A percentile compares a stretch with the other conserved stretches of the same genome.
phyloP scores from a whole-genome alignment of 2,329 filamentous ascomycete species.

The Exophiala lecanii-corni region DNA sequence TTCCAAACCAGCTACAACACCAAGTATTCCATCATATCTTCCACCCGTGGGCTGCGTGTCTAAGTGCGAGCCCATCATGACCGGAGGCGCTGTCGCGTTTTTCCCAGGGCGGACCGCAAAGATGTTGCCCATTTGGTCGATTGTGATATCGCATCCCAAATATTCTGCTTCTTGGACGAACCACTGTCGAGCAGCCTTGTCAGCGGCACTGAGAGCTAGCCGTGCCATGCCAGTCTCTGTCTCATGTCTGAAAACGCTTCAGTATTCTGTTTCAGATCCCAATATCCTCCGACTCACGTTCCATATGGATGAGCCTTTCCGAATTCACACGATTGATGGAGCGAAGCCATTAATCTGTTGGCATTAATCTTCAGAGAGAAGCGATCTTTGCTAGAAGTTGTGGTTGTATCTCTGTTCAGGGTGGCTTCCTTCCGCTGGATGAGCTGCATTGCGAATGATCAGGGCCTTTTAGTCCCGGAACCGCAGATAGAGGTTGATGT shows the following conservation, averaged over 20 bases:
- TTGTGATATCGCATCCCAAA: constrained; percentile 61
- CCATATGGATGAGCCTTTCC: constrained; percentile 14
- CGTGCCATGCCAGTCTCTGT: constrained; percentile 68
- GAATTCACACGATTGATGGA: constrained; percentile 13
- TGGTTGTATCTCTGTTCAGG: constrained; percentile 1
- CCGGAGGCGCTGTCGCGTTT: constrained; percentile 53
- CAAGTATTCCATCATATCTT: constrained; percentile 70
- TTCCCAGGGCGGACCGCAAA: constrained; percentile 67
- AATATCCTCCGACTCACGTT: constrained; percentile 6
- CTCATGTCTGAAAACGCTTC: constrained; percentile 8
- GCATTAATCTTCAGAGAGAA: constrained; percentile 10
- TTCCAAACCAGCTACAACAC: constrained; percentile 68
- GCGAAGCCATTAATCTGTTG: constrained; percentile 9
- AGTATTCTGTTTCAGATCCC: constrained; percentile 5
- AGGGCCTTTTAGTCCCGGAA: constrained; percentile 2
- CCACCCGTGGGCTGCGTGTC: constrained; percentile 52
- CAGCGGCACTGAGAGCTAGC: constrained; percentile 64
- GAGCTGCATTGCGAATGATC: constrained; percentile 5
- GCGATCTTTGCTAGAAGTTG: constrained; percentile 2
- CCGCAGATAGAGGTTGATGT: background rate
- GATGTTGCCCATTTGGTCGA: constrained; percentile 76
- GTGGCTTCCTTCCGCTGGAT: constrained; percentile 4
- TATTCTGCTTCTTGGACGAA: constrained; percentile 60
- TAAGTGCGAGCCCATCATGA: constrained; percentile 65
- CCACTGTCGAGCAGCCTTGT: constrained; percentile 70